A percentile compares a stretch with the other conserved stretches of the same genome.
Conservation (phyloP, 441 rosid genomes). For the Isatis lusitanica region DNA sequence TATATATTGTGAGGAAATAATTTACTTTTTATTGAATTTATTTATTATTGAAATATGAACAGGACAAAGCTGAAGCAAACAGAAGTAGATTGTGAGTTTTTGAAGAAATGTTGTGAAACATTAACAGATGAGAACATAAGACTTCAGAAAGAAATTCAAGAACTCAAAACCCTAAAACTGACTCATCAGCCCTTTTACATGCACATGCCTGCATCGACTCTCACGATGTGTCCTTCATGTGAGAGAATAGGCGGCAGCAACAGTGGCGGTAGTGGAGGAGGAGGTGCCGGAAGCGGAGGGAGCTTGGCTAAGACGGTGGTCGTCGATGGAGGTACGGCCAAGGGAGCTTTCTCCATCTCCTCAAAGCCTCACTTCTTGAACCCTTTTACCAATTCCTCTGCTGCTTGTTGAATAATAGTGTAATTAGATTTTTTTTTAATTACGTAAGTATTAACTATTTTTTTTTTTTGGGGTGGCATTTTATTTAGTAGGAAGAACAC, state of each 20-base stretch:
- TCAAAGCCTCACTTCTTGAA: constrained; percentile 64
- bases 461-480: constrained; percentile 5
- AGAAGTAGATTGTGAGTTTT: constrained; percentile 65
- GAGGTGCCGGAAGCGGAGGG: not conserved
- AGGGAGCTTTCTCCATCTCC: constrained; percentile 59
- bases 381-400: constrained; percentile 74
- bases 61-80: constrained; percentile 82
- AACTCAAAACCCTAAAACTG: constrained; percentile 66
- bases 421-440: not conserved
- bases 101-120: constrained; percentile 66
- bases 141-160: constrained; percentile 64
- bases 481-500: constrained; percentile 21
- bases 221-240: constrained; percentile 70
- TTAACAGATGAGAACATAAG: constrained; percentile 66
- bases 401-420: constrained; percentile 65
- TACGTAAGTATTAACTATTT: constrained; percentile 4
- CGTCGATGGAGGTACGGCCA: constrained; percentile 30
- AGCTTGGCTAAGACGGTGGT: constrained; percentile 23
- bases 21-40: not conserved
- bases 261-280: constrained; percentile 42
- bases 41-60: constrained; percentile 2
- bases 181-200: constrained; percentile 67
- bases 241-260: constrained; percentile 57
- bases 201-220: constrained; percentile 66
- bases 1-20: not conserved